Evolutionary conservation across 202 grass and related monocot genomes (phyloP), one percentile per base, ranked within the genome.

Genomic region (Miscanthus sacchariflorus): DNA sequence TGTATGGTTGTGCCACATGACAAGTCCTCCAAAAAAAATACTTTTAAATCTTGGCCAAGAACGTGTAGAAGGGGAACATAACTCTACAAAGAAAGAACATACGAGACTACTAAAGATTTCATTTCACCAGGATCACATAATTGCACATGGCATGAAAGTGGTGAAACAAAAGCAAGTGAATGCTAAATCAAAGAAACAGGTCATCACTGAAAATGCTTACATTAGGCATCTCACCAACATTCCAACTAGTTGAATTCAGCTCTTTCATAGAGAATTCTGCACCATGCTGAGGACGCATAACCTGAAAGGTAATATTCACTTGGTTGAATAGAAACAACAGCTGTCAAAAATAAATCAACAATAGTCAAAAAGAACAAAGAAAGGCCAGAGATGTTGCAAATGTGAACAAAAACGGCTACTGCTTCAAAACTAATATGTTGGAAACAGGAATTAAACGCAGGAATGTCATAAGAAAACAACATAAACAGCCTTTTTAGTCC

Each of bases 191-290:
- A 77, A 88, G 21, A 61, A 69, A 70, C 9, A 63, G 17, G 6
- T 45, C n/a, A 21, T 9, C 19, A 81, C 36, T 66, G 77, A 70
- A 23, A 39, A 27, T 66, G 10, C 83, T 83, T 93, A 98, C 96
- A 67, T 91, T 82, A 93, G 90, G 96, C 84, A 70, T 77, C 84
- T 87, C 89, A 54, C 91, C 90, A 85, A 88, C 91, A 87, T 90
- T 98, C 96, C 96, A 98, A 72, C 88, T 83, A 56, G 36, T 74
- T 72, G 90, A 83, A 91, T 96, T 98, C 19, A 98, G 63, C 63
- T 98, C 93, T 65, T 91, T 91, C 64, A 90, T 76, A 52, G 87
- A 70, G 78, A 94, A 94, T 54, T 96, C 93, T 10, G 72, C 77
- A 38, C 89, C 93, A 89, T 95, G 92, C 9, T 94, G 84, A 56